A percentile compares a stretch with the other conserved stretches of the same genome.
Evolutionary conservation across 805 yeast species (phyloP).

Genomic region (Millerozyma miso): DNA sequence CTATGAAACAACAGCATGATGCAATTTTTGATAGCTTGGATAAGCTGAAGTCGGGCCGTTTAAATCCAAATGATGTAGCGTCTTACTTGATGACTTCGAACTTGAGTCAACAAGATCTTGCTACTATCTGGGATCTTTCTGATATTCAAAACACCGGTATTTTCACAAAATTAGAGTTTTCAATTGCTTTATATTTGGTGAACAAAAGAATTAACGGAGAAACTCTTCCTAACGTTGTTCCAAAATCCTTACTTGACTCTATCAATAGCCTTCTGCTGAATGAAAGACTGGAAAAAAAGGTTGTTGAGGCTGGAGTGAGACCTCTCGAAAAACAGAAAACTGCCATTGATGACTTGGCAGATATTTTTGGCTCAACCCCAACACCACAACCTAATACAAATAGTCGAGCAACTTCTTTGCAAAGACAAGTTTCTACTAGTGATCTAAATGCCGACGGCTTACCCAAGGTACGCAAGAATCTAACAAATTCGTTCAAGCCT

Average conservation of each 20-base stretch:
- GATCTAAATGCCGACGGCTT: conserved; percentile 24
- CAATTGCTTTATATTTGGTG: conserved; percentile 90
- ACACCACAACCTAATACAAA: conserved; percentile 12
- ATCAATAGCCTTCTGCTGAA: conserved; percentile 13
- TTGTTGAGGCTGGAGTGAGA: not conserved
- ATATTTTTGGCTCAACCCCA: conserved; percentile 34
- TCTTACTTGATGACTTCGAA: conserved; percentile 85
- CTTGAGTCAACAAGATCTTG: conserved; percentile 77
- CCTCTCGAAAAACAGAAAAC: conserved; percentile 36
- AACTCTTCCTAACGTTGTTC: conserved; percentile 74
- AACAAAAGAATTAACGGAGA: conserved; percentile 78
- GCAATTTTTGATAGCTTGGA: conserved; percentile 76
- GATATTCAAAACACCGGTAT: conserved; percentile 84
- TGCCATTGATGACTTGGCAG: conserved; percentile 64
- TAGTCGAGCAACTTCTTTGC: conserved; percentile 15
- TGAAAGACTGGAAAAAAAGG: not conserved
- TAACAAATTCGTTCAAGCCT: conserved; percentile 62
- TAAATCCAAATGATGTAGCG: conserved; percentile 80
- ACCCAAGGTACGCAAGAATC: conserved; percentile 29
- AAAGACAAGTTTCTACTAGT: conserved; percentile 27
- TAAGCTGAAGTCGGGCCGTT: conserved; percentile 52
- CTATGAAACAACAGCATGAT: conserved; percentile 74
- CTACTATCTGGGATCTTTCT: conserved; percentile 90
- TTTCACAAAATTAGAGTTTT: conserved; percentile 77
- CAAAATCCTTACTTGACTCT: conserved; percentile 51